Evolutionary conservation across 2,329 filamentous ascomycete species (phyloP).

Genomic region (Alternaria ventricosa): DNA sequence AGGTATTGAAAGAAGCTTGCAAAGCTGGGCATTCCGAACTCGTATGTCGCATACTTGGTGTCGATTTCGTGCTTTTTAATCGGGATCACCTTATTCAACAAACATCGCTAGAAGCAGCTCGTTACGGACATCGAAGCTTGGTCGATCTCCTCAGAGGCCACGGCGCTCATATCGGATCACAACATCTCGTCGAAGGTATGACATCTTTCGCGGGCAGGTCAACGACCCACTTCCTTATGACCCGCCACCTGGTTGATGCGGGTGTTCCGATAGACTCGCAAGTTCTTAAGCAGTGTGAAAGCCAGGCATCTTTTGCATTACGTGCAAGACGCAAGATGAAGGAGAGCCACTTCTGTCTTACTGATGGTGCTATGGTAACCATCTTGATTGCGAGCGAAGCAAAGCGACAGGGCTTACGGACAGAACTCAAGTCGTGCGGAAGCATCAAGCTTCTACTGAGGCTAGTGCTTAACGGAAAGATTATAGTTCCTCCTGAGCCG

Average conservation of each 20-base stretch:
- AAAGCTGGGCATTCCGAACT: neutral
- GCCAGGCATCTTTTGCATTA: neutral
- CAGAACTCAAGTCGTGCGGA: neutral
- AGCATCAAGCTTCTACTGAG: neutral
- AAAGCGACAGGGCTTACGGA: neutral
- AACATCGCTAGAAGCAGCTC: neutral
- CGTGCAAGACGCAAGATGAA: neutral
- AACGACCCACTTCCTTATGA: neutral
- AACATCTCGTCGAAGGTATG: neutral
- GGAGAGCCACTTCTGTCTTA: neutral
- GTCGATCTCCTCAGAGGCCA: neutral
- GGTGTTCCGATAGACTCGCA: neutral
- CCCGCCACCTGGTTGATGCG: neutral
- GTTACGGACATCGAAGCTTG: neutral
- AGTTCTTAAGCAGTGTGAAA: neutral
- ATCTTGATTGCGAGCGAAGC: neutral
- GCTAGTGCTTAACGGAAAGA: neutral
- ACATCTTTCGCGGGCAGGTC: neutral
- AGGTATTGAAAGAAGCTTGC: neutral
- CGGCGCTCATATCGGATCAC: neutral
- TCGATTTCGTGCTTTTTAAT: neutral
- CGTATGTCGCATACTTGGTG: neutral
- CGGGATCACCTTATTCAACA: neutral
- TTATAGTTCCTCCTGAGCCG: neutral
- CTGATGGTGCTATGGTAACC: neutral